Evolutionary conservation across 1,139 yeast genomes (phyloP), one percentile per base, ranked within the genome.

Genomic region (Pichia sp.): DNA sequence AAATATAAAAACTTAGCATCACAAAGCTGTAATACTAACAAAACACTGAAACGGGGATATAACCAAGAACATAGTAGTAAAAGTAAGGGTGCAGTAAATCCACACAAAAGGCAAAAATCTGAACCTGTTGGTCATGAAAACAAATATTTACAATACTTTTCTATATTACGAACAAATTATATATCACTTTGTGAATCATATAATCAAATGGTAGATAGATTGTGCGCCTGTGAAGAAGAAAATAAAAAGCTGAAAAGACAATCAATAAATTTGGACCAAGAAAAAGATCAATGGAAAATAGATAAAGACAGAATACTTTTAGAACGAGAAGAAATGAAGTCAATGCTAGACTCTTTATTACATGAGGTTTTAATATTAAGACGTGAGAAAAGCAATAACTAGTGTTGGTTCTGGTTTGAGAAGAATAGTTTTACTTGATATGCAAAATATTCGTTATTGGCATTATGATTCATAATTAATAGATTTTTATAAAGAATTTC

Each of bases 241-340:
- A 49, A 44, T n/a, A 39, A 41, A 24, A 13, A 4, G 11, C 20
- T 49, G n/a, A 7, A 13, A 12, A 35, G 25, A 3, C 34, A 29
- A 22, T 29, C 26, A 15, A 37, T 20, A 6, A 25, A 29, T 12
- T 39, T 16, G 27, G 48, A 44, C 12, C 30, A 22, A 23, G 51
- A 47, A 25, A 43, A 45, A 32, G 47, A 47, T 13, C 43, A 45
- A 16, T 45, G 48, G 49, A 39, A 45, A 43, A 34, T 40, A 11
- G 62, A 59, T 39, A 58, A 53, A 42, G 50, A 48, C 15, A 50
- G 53, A 24, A 38, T 56, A 35, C 46, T 49, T 25, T 45, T 54
- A 13, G 57, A 59, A 45, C 58, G 60, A 43, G 56, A 52, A 40
- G 60, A 59, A 25, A 47, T 59, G 48, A 60, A 59, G 40, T 50